A percentile compares a stretch with the other conserved stretches of the same genome.
phyloP scores from a whole-genome alignment of 2,329 filamentous ascomycete genomes.

The Allantophomopsis cytisporea region DNA sequence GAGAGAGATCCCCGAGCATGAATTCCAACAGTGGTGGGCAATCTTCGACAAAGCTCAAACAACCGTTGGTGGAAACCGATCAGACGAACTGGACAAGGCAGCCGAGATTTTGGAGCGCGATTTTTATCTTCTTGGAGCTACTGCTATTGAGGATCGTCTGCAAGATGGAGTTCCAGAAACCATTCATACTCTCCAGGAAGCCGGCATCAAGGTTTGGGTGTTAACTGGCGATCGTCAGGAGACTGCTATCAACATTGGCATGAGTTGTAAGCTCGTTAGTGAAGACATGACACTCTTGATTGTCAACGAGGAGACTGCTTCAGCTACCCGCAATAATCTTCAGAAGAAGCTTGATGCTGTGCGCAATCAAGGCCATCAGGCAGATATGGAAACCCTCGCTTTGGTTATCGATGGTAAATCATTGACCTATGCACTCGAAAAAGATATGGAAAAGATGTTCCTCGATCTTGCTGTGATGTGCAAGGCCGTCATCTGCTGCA shows the following conservation, averaged over 20 bases:
- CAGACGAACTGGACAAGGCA: conserved; percentile 92
- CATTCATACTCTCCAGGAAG: conserved; percentile 91
- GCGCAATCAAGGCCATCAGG: conserved; percentile 58
- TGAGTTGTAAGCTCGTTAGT: conserved; percentile 97
- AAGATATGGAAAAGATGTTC: conserved; percentile 86
- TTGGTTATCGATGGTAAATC: conserved; percentile 95
- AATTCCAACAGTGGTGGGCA: conserved; percentile 76
- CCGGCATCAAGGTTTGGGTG: conserved; percentile 98
- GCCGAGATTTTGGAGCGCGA: conserved; percentile 91
- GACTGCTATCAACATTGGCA: conserved; percentile 98
- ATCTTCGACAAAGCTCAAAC: conserved; percentile 82
- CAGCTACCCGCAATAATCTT: conserved; percentile 74
- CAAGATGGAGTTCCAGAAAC: conserved; percentile 97
- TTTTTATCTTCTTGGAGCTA: conserved; percentile 82
- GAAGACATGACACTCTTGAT: conserved; percentile 98
- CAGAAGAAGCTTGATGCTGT: conserved; percentile 91
- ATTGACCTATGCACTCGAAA: conserved; percentile 83
- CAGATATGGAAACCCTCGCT: conserved; percentile 68
- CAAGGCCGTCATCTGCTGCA: conserved; percentile 97
- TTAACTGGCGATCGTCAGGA: conserved; percentile 95
- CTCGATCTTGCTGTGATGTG: conserved; percentile 88
- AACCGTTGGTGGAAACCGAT: conserved; percentile 82
- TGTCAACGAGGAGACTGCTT: conserved; percentile 76
- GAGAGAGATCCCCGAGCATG: conserved; percentile 81
- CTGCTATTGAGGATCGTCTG: conserved; percentile 90